These are phyloP conservation scores for Cladophialophora psammophila DNA, from an alignment of 2,329 filamentous ascomycete genomes.

Conservation along the genomic window DNA sequence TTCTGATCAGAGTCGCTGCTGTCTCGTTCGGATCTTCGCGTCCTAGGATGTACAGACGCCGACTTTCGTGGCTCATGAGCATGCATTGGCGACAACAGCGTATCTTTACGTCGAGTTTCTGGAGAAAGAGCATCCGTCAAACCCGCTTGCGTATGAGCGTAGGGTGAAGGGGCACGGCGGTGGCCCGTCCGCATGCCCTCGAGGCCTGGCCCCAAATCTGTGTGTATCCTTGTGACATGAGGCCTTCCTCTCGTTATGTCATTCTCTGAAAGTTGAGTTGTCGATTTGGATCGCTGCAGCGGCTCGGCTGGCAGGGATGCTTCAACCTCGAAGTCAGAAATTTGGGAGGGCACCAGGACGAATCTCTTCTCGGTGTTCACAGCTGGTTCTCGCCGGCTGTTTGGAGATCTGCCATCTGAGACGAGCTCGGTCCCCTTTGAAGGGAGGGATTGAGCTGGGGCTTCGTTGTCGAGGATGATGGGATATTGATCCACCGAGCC, in stretches of 20 bases:
- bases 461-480: conserved; percentile 48
- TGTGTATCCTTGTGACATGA: conserved; percentile 39
- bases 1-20: conserved; percentile 34
- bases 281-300: conserved; percentile 36
- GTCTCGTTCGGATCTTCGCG: conserved; percentile 17
- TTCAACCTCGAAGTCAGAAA: conserved; percentile 16
- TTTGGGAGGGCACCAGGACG: conserved; percentile 27
- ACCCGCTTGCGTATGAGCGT: conserved; percentile 25
- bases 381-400: conserved; percentile 10
- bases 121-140: conserved; percentile 14
- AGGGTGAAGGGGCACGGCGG: conserved; percentile 39
- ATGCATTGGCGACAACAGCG: conserved; percentile 31
- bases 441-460: conserved; percentile 2
- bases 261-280: conserved; percentile 25
- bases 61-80: conserved; percentile 27
- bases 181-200: conserved; percentile 29
- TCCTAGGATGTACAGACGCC: conserved; percentile 27
- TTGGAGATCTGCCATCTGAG: conserved; percentile 16
- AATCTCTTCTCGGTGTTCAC: conserved; percentile 32
- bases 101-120: conserved; percentile 18
- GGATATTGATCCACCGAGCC: conserved; percentile 56
- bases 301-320: background rate
- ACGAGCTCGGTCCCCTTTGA: conserved; percentile 7
- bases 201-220: conserved; percentile 32
- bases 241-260: conserved; percentile 31